Evolutionary conservation across 2,329 filamentous ascomycete genomes (phyloP).

Genomic region (Neophaeococcomyces mojaviensis): DNA sequence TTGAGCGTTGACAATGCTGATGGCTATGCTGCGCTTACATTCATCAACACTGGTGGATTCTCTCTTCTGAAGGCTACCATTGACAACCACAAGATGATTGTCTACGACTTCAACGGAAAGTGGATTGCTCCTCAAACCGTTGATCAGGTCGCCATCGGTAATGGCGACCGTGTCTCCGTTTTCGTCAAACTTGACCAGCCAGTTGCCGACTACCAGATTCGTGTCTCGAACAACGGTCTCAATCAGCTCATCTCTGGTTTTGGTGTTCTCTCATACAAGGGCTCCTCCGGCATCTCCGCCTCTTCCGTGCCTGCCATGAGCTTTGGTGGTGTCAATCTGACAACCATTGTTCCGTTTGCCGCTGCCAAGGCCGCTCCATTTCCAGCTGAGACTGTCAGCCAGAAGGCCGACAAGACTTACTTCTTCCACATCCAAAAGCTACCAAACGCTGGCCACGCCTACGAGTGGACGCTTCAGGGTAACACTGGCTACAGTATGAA

Average conservation of each 20-base stretch:
- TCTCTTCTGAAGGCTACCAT: slow-evolving; percentile 32
- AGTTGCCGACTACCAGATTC: slow-evolving; percentile 35
- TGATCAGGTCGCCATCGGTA: slow-evolving; percentile 28
- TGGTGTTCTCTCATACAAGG: slow-evolving; percentile 41
- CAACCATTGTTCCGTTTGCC: slow-evolving; percentile 39
- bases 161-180: slow-evolving; percentile 35
- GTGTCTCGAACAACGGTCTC: slow-evolving; percentile 42
- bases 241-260: slow-evolving; percentile 51
- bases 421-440: slow-evolving; percentile 27
- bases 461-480: slow-evolving; percentile 48
- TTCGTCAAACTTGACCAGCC: slow-evolving; percentile 37
- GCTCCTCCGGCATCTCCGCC: slow-evolving; percentile 16
- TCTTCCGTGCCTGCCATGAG: slow-evolving; percentile 41
- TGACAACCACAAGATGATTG: slow-evolving; percentile 37
- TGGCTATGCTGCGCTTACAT: slow-evolving; percentile 32
- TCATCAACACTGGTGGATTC: slow-evolving; percentile 31
- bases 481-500: slow-evolving; percentile 33
- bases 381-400: slow-evolving; percentile 39
- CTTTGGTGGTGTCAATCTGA: slow-evolving; percentile 39
- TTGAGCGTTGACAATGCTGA: slow-evolving; percentile 28
- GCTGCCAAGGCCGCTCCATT: slow-evolving; percentile 40
- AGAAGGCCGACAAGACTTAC: slow-evolving; percentile 40
- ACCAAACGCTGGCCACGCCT: slow-evolving; percentile 32
- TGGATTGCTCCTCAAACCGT: slow-evolving; percentile 35
- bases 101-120: slow-evolving; percentile 39